These are phyloP conservation scores for Candida tibetensis DNA, from an alignment of 805 yeast species.

Conservation along the genomic window DNA sequence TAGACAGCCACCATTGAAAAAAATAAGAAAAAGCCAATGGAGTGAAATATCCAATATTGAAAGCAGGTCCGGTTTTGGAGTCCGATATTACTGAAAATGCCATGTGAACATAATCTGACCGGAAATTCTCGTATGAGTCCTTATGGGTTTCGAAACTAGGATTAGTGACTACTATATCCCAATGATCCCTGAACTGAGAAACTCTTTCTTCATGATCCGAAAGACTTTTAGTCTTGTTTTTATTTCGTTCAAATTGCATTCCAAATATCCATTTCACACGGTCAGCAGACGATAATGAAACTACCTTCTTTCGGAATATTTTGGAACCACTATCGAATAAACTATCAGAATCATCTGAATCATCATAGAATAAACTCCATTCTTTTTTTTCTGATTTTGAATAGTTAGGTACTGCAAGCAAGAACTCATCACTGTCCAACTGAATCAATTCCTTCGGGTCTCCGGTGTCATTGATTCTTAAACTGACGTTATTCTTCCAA, in stretches of 20 bases:
- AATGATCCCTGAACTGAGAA: slow-evolving; percentile 55
- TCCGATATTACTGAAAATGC: slow-evolving; percentile 38
- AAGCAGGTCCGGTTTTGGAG: slow-evolving; percentile 27
- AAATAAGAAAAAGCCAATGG: slow-evolving; percentile 40
- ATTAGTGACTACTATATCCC: slow-evolving; percentile 56
- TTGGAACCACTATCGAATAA: slow-evolving; percentile 24
- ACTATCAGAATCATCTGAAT: slow-evolving; percentile 15
- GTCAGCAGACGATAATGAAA: slow-evolving; percentile 59
- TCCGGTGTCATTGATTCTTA: slow-evolving; percentile 50
- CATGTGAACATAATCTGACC: slow-evolving; percentile 77
- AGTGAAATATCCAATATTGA: slow-evolving; percentile 37
- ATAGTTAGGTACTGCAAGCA: slow-evolving; percentile 55
- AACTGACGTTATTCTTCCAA: slow-evolving; percentile 55
- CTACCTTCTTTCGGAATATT: slow-evolving; percentile 39
- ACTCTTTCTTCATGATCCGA: slow-evolving; percentile 45
- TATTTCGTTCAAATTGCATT: slow-evolving; percentile 65
- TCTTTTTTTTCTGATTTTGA: slow-evolving; percentile 30
- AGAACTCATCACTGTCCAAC: slow-evolving; percentile 55
- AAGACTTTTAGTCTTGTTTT: slow-evolving; percentile 24
- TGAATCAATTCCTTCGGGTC: slow-evolving; percentile 49
- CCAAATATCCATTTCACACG: slow-evolving; percentile 79
- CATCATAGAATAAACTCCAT: slow-evolving; percentile 38
- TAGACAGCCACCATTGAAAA: slow-evolving; percentile 42
- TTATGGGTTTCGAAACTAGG: slow-evolving; percentile 57
- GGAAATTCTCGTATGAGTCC: slow-evolving; percentile 76